A percentile compares a stretch with the other conserved stretches of the same genome.
phyloP scores from a whole-genome alignment of 2,329 filamentous ascomycete species.

The Hortaea werneckii region DNA sequence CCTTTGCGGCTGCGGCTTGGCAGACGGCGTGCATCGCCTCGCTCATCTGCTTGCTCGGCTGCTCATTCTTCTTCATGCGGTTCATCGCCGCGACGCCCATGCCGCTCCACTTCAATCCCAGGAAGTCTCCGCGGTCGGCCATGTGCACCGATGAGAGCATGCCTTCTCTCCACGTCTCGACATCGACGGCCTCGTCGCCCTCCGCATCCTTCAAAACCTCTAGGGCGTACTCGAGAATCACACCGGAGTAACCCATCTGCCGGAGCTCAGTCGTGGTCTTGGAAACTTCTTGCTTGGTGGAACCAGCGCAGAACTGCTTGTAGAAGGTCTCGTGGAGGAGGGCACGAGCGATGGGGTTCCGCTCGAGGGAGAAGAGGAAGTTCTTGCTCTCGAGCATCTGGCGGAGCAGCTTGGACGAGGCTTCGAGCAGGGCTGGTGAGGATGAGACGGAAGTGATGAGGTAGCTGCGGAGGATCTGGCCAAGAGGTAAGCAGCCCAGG shows the following conservation, averaged over 20 bases:
- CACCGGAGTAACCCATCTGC: conserved; percentile 66
- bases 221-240: conserved; percentile 73
- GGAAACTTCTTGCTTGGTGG: conserved; percentile 58
- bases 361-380: conserved; percentile 60
- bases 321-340: conserved; percentile 78
- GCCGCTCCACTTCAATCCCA: conserved; percentile 63
- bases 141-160: conserved; percentile 61
- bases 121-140: conserved; percentile 41
- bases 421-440: conserved; percentile 56
- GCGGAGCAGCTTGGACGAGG: conserved; percentile 59
- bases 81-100: conserved; percentile 65
- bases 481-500: conserved; percentile 56
- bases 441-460: conserved; percentile 61
- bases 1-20: conserved; percentile 55
- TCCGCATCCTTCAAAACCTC: conserved; percentile 58
- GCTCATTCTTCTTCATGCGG: conserved; percentile 51
- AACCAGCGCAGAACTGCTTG: conserved; percentile 81
- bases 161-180: conserved; percentile 61
- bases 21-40: conserved; percentile 66
- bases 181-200: conserved; percentile 49
- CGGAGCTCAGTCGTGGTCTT: conserved; percentile 57
- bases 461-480: conserved; percentile 58
- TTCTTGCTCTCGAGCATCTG: conserved; percentile 59
- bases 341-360: conserved; percentile 59
- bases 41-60: conserved; percentile 54